Percentiles rank a stretch among this genome's conserved stretches.
Conservation (phyloP, 495 filamentous ascomycete genomes). For the Jackrogersella minutella region DNA sequence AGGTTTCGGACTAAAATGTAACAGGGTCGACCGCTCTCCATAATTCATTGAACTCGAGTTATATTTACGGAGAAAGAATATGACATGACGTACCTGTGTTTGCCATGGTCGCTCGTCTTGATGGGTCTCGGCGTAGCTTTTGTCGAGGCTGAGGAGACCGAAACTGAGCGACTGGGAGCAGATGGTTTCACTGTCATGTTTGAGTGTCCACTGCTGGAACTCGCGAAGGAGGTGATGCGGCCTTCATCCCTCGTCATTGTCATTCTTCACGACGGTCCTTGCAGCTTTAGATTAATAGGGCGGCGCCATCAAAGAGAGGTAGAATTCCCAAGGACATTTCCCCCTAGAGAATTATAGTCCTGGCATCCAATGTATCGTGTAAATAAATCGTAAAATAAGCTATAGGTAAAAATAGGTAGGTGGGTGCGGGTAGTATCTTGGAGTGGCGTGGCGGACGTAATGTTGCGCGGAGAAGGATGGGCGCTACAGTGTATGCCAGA, state of each 20-base stretch:
- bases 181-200: conserved; percentile 65
- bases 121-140: conserved; percentile 64
- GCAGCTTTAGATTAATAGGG: conserved; percentile 42
- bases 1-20: conserved; percentile 20
- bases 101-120: conserved; percentile 62
- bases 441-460: conserved; percentile 1
- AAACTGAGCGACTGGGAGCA: conserved; percentile 58
- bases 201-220: conserved; percentile 67
- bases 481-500: neutral
- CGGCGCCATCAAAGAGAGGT: conserved; percentile 41
- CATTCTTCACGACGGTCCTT: conserved; percentile 45
- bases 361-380: conserved; percentile 8
- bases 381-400: neutral
- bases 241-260: conserved; percentile 69
- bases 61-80: conserved; percentile 17
- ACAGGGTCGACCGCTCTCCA: conserved; percentile 14
- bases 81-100: conserved; percentile 51
- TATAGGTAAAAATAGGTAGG: neutral
- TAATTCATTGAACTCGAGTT: conserved; percentile 10
- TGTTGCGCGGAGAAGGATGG: conserved; percentile 18
- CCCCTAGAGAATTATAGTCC: conserved; percentile 15
- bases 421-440: neutral
- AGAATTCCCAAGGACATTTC: conserved; percentile 35
- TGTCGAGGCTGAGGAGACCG: conserved; percentile 52
- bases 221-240: conserved; percentile 69